Conservation (phyloP, 345 rosid species). For the Eucalyptus marginata region DNA sequence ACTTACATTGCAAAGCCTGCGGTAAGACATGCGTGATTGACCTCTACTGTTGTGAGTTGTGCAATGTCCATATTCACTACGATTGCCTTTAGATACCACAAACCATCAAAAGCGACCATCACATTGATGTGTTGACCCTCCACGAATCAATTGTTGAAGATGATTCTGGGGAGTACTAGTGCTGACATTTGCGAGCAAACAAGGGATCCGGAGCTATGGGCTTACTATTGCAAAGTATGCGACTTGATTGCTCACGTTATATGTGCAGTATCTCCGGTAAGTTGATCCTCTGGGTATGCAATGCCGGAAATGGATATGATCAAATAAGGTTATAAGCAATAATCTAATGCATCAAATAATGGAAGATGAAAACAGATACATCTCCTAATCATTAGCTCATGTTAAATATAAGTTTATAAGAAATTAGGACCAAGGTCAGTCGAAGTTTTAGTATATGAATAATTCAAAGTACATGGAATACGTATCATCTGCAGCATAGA, state of each 20-base stretch:
- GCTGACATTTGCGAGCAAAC: not conserved
- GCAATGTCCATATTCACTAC: not conserved
- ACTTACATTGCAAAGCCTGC: not conserved
- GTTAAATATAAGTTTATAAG: not conserved
- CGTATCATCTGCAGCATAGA: not conserved
- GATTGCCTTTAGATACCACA: not conserved
- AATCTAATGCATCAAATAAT: not conserved
- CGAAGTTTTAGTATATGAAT: not conserved
- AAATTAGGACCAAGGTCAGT: not conserved
- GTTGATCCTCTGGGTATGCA: not conserved
- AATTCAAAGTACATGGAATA: not conserved
- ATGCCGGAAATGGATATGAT: not conserved
- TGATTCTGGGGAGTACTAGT: not conserved
- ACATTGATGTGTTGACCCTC: not conserved
- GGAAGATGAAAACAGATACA: not conserved
- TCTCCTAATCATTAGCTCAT: not conserved
- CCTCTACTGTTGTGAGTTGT: not conserved
- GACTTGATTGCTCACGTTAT: not conserved
- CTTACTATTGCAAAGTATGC: not conserved
- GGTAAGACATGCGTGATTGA: not conserved
- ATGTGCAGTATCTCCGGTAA: not conserved
- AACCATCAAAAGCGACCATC: not conserved
- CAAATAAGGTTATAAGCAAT: not conserved
- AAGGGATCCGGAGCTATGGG: not conserved
- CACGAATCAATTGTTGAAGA: not conserved